Percentiles rank a stretch among this genome's conserved stretches.
Evolutionary conservation across 345 rosid genomes (phyloP).

Genomic region (Salix suchowensis): DNA sequence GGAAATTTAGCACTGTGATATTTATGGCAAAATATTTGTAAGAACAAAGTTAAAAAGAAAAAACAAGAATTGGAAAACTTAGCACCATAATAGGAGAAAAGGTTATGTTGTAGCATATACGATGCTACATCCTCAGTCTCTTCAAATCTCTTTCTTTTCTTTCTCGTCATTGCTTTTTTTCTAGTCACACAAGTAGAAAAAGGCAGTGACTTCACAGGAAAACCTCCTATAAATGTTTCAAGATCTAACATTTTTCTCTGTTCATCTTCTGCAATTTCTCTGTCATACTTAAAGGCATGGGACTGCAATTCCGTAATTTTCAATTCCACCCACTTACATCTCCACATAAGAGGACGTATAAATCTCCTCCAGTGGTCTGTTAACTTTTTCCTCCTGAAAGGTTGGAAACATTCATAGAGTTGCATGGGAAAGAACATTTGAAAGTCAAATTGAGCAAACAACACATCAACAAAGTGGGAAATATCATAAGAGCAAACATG

Average conservation of each 20-base stretch:
- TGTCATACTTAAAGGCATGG: conserved; percentile 26
- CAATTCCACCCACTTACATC: conserved; percentile 34
- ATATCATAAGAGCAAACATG: background rate
- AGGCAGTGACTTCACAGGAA: conserved; percentile 19
- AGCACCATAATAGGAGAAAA: conserved; percentile 32
- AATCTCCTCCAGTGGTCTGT: conserved; percentile 36
- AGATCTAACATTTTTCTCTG: conserved; percentile 19
- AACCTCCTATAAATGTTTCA: conserved; percentile 16
- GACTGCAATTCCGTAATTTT: conserved; percentile 23
- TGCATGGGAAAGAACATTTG: background rate
- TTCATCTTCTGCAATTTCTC: conserved; percentile 21
- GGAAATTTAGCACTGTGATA: background rate
- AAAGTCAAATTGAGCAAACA: background rate
- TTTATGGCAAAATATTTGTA: background rate
- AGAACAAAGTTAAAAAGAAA: background rate
- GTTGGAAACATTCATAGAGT: background rate
- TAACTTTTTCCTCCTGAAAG: conserved; percentile 28
- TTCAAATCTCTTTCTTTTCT: conserved; percentile 28
- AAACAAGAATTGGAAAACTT: background rate
- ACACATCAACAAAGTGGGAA: background rate
- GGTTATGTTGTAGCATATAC: conserved; percentile 20
- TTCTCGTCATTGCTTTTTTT: conserved; percentile 26
- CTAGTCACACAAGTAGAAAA: conserved; percentile 14
- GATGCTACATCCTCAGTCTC: conserved; percentile 19
- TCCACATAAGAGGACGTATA: conserved; percentile 34